Evolutionary conservation across 805 yeast species (phyloP), one percentile per base, ranked within the genome.

Genomic region (Myxozyma udenii): DNA sequence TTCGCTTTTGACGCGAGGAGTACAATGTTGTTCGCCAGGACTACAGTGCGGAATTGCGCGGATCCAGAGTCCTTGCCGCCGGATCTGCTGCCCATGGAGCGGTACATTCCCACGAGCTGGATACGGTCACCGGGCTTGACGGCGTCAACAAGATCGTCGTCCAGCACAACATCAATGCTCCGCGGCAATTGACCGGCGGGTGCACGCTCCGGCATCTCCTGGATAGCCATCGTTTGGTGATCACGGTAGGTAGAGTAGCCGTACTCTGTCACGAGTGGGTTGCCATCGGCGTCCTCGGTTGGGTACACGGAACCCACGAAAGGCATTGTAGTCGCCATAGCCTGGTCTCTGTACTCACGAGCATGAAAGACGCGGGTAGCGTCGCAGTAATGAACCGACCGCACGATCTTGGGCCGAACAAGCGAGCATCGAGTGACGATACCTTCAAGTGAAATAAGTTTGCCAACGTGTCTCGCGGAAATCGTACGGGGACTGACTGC

Each of bases 141-240:
- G 50, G 71, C 73, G 67, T 93, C 98, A 2, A 93, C 98, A 58
- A 93, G 75, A 66, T 93, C 98, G 64, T 90, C 97, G 68, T 91
- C 96, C 63, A 93, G 72, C n/a, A 91, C 80, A 22, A 91, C 85
- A 65, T 93, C 98, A 32, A 93, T 78, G 2, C 95, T 83, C 63
- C 98, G 77, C 32, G 98, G 98, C 57, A 93, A 75, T 71, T 91
- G 98, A 50, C 98, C 98, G 0, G 98, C 95, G 14, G 98, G 98
- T 1, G 98, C 96, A 57, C 84, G 77, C 71, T 93, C 98, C 1
- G 98, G 98, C 87, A 93, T 87, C 72, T 93, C 98, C 69, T 93
- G 98, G 33, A 93, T 84, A 0, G 96, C 80, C 33, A 93, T 78
- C 36, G 88, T 85, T 71, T 93, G 98, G 67, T 91, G 96, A 70